These are phyloP conservation scores for Hermanozyma aechmeae DNA, from an alignment of 805 yeast genomes.

Conservation along the genomic window DNA sequence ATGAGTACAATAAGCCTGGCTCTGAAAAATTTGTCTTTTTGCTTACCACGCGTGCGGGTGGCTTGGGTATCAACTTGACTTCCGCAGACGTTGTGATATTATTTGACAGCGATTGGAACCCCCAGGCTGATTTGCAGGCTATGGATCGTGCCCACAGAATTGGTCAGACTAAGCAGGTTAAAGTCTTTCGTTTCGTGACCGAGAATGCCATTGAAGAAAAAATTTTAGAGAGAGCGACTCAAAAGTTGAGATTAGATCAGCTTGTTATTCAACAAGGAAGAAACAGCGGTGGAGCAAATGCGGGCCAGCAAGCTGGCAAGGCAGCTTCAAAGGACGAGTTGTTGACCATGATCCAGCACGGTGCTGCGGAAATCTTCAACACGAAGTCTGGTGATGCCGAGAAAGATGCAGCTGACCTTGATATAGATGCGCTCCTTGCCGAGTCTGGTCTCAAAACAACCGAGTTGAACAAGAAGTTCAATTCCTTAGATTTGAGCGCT, in stretches of 20 bases:
- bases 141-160: conserved; percentile 88
- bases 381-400: conserved; percentile 15
- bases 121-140: conserved; percentile 82
- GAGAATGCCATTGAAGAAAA: conserved; percentile 81
- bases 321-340: conserved; percentile 60
- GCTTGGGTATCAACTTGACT: conserved; percentile 76
- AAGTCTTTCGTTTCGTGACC: conserved; percentile 67
- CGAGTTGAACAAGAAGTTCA: conserved; percentile 53
- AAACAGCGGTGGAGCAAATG: conserved; percentile 16
- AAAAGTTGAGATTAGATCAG: conserved; percentile 69
- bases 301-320: conserved; percentile 23
- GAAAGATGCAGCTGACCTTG: conserved; percentile 37
- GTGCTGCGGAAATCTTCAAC: conserved; percentile 59
- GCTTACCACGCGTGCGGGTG: conserved; percentile 83
- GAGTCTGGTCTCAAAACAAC: conserved; percentile 57
- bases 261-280: conserved; percentile 77
- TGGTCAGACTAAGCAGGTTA: conserved; percentile 79
- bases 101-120: conserved; percentile 82
- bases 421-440: conserved; percentile 51
- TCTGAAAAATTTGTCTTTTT: conserved; percentile 65
- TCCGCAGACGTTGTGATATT: conserved; percentile 71
- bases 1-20: conserved; percentile 70
- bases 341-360: conserved; percentile 74
- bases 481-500: conserved; percentile 64
- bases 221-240: conserved; percentile 73